Evolutionary conservation across 2,329 filamentous ascomycete species (phyloP), one percentile per base, ranked within the genome.

Genomic region (Fusarium coffeatum): DNA sequence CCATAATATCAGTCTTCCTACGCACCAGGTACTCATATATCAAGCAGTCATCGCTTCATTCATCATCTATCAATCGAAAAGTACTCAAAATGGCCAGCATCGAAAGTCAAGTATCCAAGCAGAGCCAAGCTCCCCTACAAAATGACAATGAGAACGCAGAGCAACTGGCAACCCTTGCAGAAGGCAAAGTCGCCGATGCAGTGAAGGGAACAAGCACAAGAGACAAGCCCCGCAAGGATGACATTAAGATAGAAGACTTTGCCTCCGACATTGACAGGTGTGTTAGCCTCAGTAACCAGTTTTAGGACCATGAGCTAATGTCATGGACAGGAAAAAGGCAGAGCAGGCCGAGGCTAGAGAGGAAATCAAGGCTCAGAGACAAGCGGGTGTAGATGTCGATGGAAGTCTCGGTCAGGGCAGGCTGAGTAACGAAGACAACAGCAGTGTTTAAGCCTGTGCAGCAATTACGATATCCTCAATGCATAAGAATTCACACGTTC

Each of bases 111-210:
- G 18, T 42, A 12, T 64, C 68, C 27, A 63, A 66, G 37, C 56
- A 55, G 22, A 27, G 22, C n/a, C 37, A 55, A 9, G 28, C 48
- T 41, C 55, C 55, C 18, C 62, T 66, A 0, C 64, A 73, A 37
- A 73, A 73, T 22, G 51, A 68, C 15, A 73, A 73, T n/a, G 70
- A 71, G 42, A 50, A 73, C 22, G 64, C 65, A 16, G 71, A 73
- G 25, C 71, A 73, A 28, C 25, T 73, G 8, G 71, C 67, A 5
- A 73, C 70, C 8, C 54, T 73, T 3, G 54, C 71, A 28, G 71
- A 73, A 51, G 71, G 71, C 30, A 73, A 73, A 28, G 64, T 73
- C 22, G 71, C 71, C 4, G 68, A 69, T 43, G 71, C 68, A 18
- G 70, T 73, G 2, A 63, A 73, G 46, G 45, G 43, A 5, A 46